Base-by-base conservation (phyloP, 225 moss, liverwort and hornwort genomes). In the Ulota crispa region DNA sequence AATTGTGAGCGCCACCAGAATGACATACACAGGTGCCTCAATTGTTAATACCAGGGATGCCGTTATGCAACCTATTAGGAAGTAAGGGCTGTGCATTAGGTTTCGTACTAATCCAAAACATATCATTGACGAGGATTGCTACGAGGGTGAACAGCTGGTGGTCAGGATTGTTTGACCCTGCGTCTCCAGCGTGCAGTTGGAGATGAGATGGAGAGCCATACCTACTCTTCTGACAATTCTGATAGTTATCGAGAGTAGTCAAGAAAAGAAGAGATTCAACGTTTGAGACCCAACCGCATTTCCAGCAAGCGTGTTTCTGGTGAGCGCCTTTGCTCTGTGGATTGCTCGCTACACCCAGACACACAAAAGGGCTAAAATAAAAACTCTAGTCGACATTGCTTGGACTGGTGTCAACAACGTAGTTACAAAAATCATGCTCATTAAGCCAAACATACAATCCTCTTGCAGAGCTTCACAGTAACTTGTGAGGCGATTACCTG, bases 281-380 rank as follows among this genome's bases (percentile, higher is more conserved):
- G 85, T 85, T 80, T 79, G 91, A 78, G 85, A 88, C 88, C 84
- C 88, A 85, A 91, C 91, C 91, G 91, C 91, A 88, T 91, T 88
- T 91, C 88, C 91, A 91, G 85, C 91, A 91, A 91, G 88, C 91
- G 72, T 88, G 88, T 85, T 87, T 91, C 86, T 91, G 91, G 80
- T 91, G 86, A 86, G 91, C 88, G 88, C 88, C 91, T 88, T 85
- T 87, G 86, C 88, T 84, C 80, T 90, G 83, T 84, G 88, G 84
- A 88, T 86, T 88, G 86, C 80, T 84, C 80, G 88, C 91, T 88
- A 91, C 91, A 91, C 85, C 85, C 86, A 91, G 80, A 88, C 91
- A 91, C 85, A 88, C 84, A 76, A 85, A 80, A 85, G 77, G 81
- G 76, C 86, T 88, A 84, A 83, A 87, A 88, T 85, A 83, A 88